Percentiles rank a stretch among this genome's conserved stretches.
Conservation (phyloP, 345 rosid species). For the Camelina neglecta region DNA sequence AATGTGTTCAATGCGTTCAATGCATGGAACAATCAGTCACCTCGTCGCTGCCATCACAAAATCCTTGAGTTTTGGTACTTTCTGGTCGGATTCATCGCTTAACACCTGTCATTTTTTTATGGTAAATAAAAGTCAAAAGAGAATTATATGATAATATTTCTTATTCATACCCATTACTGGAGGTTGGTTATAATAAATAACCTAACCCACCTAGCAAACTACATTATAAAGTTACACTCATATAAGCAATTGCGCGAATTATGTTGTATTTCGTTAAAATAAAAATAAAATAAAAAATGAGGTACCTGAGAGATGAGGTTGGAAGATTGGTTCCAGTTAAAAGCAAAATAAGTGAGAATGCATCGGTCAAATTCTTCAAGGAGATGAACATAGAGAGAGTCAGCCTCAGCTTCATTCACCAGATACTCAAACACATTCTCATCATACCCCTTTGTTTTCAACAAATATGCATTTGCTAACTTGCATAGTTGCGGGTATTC, state of each 20-base stretch:
- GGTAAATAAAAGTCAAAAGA: neutral
- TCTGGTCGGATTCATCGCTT: constrained; percentile 58
- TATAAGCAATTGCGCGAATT: neutral
- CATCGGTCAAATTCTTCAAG: constrained; percentile 81
- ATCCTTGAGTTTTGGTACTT: constrained; percentile 62
- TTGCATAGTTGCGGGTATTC: constrained; percentile 74
- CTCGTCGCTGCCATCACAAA: constrained; percentile 91
- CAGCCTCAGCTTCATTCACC: constrained; percentile 55
- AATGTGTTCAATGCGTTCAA: neutral
- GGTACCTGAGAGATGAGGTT: constrained; percentile 61
- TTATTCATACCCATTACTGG: neutral
- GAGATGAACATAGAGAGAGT: constrained; percentile 63
- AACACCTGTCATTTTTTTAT: constrained; percentile 50
- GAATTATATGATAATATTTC: neutral
- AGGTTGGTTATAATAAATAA: neutral
- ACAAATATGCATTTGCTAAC: constrained; percentile 65
- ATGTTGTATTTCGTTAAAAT: neutral
- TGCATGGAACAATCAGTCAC: constrained; percentile 42
- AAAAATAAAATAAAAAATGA: neutral
- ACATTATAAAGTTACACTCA: neutral
- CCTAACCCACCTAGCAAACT: constrained; percentile 10
- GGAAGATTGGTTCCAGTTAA: constrained; percentile 84
- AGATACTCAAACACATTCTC: constrained; percentile 61
- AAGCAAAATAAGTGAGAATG: constrained; percentile 81
- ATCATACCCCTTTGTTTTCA: constrained; percentile 62